phyloP scores from a whole-genome alignment of 768 basidiomycete species.

The Agaricus bisporus region DNA sequence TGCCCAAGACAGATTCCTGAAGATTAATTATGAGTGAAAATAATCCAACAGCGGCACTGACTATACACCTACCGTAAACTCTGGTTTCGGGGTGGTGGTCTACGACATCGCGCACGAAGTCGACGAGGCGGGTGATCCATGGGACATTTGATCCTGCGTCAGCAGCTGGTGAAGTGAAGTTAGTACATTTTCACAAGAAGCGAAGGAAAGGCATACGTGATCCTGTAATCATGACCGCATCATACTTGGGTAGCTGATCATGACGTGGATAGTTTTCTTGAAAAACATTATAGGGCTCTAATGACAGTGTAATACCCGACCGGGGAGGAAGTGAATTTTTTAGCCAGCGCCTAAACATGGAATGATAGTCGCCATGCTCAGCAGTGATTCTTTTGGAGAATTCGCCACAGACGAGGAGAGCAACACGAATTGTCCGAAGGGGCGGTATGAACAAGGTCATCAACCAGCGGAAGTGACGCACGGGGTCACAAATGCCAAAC shows the following conservation, averaged over 20 bases:
- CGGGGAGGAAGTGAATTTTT: conserved; percentile 19
- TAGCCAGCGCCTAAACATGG: conserved; percentile 45
- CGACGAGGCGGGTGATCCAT: conserved; percentile 71
- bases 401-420: conserved; percentile 63
- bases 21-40: background rate
- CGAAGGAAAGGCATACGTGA: conserved; percentile 44
- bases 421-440: conserved; percentile 17
- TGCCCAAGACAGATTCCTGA: conserved; percentile 90
- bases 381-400: conserved; percentile 38
- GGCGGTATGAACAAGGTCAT: background rate
- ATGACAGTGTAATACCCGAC: conserved; percentile 40
- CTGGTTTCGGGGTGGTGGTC: conserved; percentile 51
- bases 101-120: conserved; percentile 47
- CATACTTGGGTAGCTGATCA: conserved; percentile 44
- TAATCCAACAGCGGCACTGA: background rate
- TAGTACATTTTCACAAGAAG: background rate
- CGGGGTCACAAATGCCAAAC: no score
- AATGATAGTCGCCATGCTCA: conserved; percentile 50
- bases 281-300: conserved; percentile 57
- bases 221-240: conserved; percentile 75
- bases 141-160: conserved; percentile 71
- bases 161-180: conserved; percentile 38
- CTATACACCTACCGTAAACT: conserved; percentile 53
- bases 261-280: conserved; percentile 50
- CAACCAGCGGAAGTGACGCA: no score